These are phyloP conservation scores for Rhynchospora tenuis DNA, from an alignment of 176 grass and related monocot genomes.

Conservation along the genomic window DNA sequence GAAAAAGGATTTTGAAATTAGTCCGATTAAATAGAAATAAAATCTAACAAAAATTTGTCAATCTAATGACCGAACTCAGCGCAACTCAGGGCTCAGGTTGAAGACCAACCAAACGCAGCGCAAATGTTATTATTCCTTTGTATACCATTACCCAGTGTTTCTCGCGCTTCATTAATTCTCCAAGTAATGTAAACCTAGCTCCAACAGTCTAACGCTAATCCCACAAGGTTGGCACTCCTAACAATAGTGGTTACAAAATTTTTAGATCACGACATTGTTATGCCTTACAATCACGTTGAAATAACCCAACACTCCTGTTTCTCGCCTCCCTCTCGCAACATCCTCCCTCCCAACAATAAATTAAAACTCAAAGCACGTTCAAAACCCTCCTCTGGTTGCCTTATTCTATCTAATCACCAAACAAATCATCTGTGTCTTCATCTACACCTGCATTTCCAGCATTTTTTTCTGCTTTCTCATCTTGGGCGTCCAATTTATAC, in stretches of 20 bases:
- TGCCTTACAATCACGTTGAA: neutral
- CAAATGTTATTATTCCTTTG: neutral
- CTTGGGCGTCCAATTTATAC: slow-evolving; percentile 46
- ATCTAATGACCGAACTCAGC: too few species aligned
- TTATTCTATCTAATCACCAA: slow-evolving; percentile 52
- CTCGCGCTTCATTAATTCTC: neutral
- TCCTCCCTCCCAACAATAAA: neutral
- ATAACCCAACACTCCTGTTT: slow-evolving; percentile 13
- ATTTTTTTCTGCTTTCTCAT: slow-evolving; percentile 37
- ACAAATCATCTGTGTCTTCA: slow-evolving; percentile 83
- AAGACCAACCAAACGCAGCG: neutral
- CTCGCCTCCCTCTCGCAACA: neutral
- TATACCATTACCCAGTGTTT: neutral
- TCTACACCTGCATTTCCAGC: slow-evolving; percentile 29
- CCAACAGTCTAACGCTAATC: neutral
- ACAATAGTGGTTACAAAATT: slow-evolving; percentile 15
- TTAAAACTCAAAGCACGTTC: neutral
- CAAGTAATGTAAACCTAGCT: neutral
- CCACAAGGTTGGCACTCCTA: neutral
- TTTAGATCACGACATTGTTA: slow-evolving; percentile 3
- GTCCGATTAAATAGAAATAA: too few species aligned
- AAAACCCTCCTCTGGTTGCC: neutral
- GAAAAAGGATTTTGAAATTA: too few species aligned
- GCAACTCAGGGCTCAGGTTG: too few species aligned
- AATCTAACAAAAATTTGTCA: too few species aligned